Base-by-base conservation (phyloP, 2,329 filamentous ascomycete genomes). In the Cladobotryum mycophilum region DNA sequence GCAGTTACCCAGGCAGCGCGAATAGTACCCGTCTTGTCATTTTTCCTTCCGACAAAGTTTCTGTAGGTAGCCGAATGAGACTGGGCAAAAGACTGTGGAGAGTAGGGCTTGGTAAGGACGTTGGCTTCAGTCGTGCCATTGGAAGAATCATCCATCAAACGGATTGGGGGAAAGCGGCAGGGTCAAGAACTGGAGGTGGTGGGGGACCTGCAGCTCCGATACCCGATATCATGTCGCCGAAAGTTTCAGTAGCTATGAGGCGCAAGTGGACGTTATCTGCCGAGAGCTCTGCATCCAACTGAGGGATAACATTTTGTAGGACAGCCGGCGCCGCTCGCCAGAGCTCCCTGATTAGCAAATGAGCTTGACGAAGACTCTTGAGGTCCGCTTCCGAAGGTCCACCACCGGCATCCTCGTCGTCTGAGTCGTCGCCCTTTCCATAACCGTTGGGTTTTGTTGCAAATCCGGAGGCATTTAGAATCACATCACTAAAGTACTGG, bases 401-500 rank as follows among this genome's bases (percentile, higher is more conserved):
- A 30, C 73, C 68, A 13, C 75, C 70, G 9, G 62, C 68, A 43
- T 80, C 76, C 48, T 88, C 81, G 45, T 86, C 82, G 17, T 86
- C 84, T 22, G 80, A 80, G 37, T 84, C 84, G 20, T 81, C 81
- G 15, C 76, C 74, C 37, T 77, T 78, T 53, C 78, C 79, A 49
- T 76, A 73, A 4, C 79, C 80, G 55, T 82, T 85, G 48, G 73
- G 56, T 58, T 78, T 75, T 9, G 73, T 72, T 17, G 73, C 74
- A 42, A 81, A 76, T 12, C 74, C 81, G 36, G 84, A 90, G 3
- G 90, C 88, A 63, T 96, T 90, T 55, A 97, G 84, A 52, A 99
- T 95, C 47, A 97, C 90, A 51, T 95, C 90, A 68, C 90, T 95
- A 67, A 99, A 99, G 67, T 97, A 99, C 63, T 95, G 90, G 58